These are phyloP conservation scores for Hippophae rhamnoides DNA, from an alignment of 306 rosid genomes.

Conservation along the genomic window DNA sequence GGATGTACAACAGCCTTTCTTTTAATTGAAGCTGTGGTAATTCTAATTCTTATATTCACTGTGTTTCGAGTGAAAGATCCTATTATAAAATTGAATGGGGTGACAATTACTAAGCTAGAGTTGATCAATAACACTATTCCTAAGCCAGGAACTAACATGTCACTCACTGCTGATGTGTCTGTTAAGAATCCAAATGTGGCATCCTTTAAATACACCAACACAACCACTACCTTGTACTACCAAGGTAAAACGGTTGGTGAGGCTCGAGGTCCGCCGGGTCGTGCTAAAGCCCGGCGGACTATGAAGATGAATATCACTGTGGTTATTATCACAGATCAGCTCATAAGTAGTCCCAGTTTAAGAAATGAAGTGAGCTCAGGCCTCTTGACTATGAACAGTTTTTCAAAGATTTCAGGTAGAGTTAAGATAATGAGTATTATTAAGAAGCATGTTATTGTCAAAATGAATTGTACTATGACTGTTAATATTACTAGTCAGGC, in stretches of 20 bases:
- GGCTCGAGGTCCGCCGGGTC: conserved; percentile 44
- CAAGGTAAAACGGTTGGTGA: conserved; percentile 36
- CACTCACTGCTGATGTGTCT: conserved; percentile 39
- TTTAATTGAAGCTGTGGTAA: conserved; percentile 12
- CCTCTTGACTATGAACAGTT: conserved; percentile 32
- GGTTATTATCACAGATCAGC: conserved; percentile 23
- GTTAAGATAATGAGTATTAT: conserved; percentile 39
- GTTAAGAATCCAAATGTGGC: conserved; percentile 53
- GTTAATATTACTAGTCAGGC: conserved; percentile 33
- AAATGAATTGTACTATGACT: conserved; percentile 39
- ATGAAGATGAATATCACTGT: conserved; percentile 44
- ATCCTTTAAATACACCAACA: conserved; percentile 47
- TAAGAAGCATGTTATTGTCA: conserved; percentile 48
- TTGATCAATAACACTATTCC: conserved; percentile 23
- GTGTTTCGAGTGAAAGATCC: conserved; percentile 49
- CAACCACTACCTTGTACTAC: conserved; percentile 40
- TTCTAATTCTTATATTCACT: conserved; percentile 34
- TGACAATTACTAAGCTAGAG: conserved; percentile 28
- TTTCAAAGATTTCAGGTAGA: conserved; percentile 48
- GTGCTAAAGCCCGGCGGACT: conserved; percentile 37
- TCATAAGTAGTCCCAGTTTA: conserved; percentile 25
- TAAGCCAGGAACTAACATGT: conserved; percentile 36
- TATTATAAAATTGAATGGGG: conserved; percentile 31
- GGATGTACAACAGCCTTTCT: conserved; percentile 15
- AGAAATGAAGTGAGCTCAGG: conserved; percentile 26